These are phyloP conservation scores for Austroboletus niveus DNA, from an alignment of 1,284 basidiomycete genomes.

Conservation along the genomic window DNA sequence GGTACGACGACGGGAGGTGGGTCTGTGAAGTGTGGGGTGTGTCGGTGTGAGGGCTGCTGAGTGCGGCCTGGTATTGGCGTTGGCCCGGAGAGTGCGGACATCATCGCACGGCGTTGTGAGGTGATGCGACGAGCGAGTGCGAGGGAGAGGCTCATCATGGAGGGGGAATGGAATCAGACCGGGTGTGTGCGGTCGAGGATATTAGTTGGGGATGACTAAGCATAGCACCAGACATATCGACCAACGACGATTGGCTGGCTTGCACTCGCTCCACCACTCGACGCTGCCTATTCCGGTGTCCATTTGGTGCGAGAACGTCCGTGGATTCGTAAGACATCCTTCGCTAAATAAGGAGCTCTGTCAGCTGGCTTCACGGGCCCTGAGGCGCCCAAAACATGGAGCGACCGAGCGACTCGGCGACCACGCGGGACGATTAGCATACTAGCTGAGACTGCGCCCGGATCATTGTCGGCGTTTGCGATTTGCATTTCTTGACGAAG, in stretches of 20 bases:
- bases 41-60: constrained; percentile 13
- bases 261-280: too few species aligned
- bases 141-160: background rate
- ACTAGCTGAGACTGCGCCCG: too few species aligned
- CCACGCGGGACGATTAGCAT: too few species aligned
- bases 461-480: too few species aligned
- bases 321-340: too few species aligned
- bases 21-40: constrained; percentile 40
- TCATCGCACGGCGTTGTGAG: constrained; percentile 52
- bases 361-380: too few species aligned
- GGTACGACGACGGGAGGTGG: constrained; percentile 54
- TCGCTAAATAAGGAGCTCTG: too few species aligned
- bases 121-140: constrained; percentile 19
- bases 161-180: background rate
- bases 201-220: constrained; percentile 19
- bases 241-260: constrained; percentile 13
- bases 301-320: too few species aligned
- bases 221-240: constrained; percentile 6
- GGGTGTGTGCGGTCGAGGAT: background rate
- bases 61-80: constrained; percentile 19
- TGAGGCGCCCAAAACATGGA: too few species aligned
- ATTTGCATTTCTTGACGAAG: too few species aligned
- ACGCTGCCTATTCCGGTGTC: too few species aligned
- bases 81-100: constrained; percentile 48
- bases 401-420: too few species aligned